These are phyloP conservation scores for Cercospora janseana DNA, from an alignment of 2,329 filamentous ascomycete species.

Conservation along the genomic window DNA sequence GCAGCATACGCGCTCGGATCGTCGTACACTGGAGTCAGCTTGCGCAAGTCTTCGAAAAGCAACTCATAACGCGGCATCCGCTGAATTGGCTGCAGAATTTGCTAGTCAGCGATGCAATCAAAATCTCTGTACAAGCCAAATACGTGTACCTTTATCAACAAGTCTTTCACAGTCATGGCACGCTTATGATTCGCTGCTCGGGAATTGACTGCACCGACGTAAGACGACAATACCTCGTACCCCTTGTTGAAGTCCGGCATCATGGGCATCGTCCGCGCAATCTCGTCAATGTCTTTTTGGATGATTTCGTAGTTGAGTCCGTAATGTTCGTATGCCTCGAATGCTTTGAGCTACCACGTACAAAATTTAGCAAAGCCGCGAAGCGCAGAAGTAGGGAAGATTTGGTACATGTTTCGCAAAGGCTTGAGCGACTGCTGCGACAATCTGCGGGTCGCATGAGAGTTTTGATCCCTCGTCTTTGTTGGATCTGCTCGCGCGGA, in stretches of 20 bases:
- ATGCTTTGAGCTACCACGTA: slow-evolving; percentile 65
- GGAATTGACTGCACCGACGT: slow-evolving; percentile 67
- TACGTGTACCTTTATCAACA: slow-evolving; percentile 75
- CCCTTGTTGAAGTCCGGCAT: slow-evolving; percentile 83
- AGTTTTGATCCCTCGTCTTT: slow-evolving; percentile 41
- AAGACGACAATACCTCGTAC: slow-evolving; percentile 76
- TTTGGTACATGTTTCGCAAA: slow-evolving; percentile 53
- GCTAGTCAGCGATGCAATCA: background rate
- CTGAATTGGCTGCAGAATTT: slow-evolving; percentile 70
- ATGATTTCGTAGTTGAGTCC: slow-evolving; percentile 85
- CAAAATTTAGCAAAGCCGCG: slow-evolving; percentile 47
- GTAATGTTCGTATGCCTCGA: slow-evolving; percentile 89
- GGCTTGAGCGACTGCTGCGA: slow-evolving; percentile 53
- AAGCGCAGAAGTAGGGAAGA: slow-evolving; percentile 15
- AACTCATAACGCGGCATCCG: slow-evolving; percentile 88
- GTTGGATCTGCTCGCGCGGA: slow-evolving; percentile 46
- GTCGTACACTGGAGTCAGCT: slow-evolving; percentile 77
- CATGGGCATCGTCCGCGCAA: slow-evolving; percentile 65
- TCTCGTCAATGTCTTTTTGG: slow-evolving; percentile 69
- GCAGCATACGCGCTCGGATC: slow-evolving; percentile 80
- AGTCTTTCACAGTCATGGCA: slow-evolving; percentile 76
- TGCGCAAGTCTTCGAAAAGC: slow-evolving; percentile 78
- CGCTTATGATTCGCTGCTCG: slow-evolving; percentile 65
- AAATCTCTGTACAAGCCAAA: background rate
- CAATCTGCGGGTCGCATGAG: slow-evolving; percentile 53